Evolutionary conservation across 257 asterid genomes (phyloP).

Genomic region (Nicotiana noctiflora): DNA sequence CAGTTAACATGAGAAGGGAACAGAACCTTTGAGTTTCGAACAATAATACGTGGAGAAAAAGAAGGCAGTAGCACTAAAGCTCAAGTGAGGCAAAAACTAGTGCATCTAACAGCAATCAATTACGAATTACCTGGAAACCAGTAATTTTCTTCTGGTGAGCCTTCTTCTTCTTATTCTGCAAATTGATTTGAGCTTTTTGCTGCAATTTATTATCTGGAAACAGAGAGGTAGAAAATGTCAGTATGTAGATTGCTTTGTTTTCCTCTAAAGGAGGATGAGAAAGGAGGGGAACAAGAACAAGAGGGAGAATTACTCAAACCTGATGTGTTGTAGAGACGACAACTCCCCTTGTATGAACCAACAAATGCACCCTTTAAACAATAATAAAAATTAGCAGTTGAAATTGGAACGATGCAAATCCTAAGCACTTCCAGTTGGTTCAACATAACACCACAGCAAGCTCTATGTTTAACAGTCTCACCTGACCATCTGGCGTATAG

Average conservation of each 20-base stretch:
- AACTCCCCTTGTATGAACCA: conserved; percentile 97
- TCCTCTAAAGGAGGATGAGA: conserved; percentile 7
- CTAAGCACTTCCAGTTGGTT: conserved; percentile 4
- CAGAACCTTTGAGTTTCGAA: background rate
- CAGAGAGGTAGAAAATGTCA: conserved; percentile 11
- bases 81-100: background rate
- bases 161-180: conserved; percentile 91
- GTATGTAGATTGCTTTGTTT: conserved; percentile 8
- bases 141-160: conserved; percentile 95
- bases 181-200: conserved; percentile 65
- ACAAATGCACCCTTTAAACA: conserved; percentile 75
- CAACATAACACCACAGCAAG: conserved; percentile 11
- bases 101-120: background rate
- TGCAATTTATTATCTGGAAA: conserved; percentile 72
- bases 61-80: background rate
- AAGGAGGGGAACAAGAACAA: background rate
- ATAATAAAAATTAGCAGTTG: conserved; percentile 5
- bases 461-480: conserved; percentile 24
- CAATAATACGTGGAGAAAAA: background rate
- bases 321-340: conserved; percentile 70
- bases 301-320: conserved; percentile 34
- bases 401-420: background rate
- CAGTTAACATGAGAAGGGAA: background rate
- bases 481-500: conserved; percentile 99
- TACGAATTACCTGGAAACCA: conserved; percentile 76